Conservation (phyloP, 1,284 basidiomycete species). For the Boletus semigastroideus region DNA sequence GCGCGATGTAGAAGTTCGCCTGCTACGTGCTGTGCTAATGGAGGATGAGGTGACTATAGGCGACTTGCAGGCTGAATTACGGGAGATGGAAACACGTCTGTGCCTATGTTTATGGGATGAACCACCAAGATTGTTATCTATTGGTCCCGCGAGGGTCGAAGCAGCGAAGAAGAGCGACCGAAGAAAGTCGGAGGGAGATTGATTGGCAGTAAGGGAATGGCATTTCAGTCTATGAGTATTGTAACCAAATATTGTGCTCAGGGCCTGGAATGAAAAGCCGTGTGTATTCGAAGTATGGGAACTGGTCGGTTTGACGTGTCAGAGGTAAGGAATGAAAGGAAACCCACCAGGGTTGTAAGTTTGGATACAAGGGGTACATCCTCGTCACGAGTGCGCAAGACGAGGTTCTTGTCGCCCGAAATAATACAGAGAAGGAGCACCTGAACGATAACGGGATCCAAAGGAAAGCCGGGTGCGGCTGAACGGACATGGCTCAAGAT, state of each 20-base stretch:
- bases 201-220: conserved; percentile 27
- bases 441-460: conserved; percentile 64
- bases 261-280: conserved; percentile 41
- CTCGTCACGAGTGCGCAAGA: conserved; percentile 60
- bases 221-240: conserved; percentile 58
- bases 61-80: conserved; percentile 18
- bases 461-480: conserved; percentile 44
- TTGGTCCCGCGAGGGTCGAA: conserved; percentile 24
- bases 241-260: conserved; percentile 59
- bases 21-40: conserved; percentile 22
- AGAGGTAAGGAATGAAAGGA: background rate
- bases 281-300: conserved; percentile 6
- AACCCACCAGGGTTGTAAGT: conserved; percentile 54
- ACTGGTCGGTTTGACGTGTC: conserved; percentile 2
- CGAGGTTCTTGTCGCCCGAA: conserved; percentile 57
- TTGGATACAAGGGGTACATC: conserved; percentile 57
- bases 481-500: conserved; percentile 47
- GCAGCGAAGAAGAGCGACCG: conserved; percentile 52
- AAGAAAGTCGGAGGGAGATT: conserved; percentile 44
- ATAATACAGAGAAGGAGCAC: conserved; percentile 65
- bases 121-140: conserved; percentile 28
- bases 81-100: conserved; percentile 28
- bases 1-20: conserved; percentile 26
- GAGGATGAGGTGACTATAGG: conserved; percentile 17
- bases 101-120: conserved; percentile 25